Evolutionary conservation across 2,329 filamentous ascomycete genomes (phyloP).

Genomic region (Rhynchosporium agropyri): DNA sequence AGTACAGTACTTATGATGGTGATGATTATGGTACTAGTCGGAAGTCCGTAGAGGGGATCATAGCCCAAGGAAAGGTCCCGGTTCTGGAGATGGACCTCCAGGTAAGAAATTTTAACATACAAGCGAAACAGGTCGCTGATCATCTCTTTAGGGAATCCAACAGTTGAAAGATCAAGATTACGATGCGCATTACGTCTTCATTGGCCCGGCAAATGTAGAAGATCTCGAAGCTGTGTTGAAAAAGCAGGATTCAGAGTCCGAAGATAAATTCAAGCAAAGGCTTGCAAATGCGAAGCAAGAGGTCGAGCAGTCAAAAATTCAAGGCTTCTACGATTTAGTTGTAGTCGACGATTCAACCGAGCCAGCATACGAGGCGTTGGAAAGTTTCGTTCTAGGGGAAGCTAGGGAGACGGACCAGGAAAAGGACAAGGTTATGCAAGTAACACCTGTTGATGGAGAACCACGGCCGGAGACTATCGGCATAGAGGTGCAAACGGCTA

Average conservation of each 20-base stretch:
- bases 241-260: slow-evolving; percentile 47
- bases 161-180: slow-evolving; percentile 61
- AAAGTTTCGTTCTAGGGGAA: slow-evolving; percentile 50
- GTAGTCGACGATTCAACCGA: slow-evolving; percentile 56
- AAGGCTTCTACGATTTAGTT: slow-evolving; percentile 53
- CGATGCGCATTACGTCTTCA: slow-evolving; percentile 56
- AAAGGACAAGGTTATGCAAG: slow-evolving; percentile 14
- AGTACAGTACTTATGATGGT: slow-evolving; percentile 54
- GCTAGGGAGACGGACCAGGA: slow-evolving; percentile 22
- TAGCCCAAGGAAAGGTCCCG: slow-evolving; percentile 61
- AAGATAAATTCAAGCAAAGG: slow-evolving; percentile 51
- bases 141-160: slow-evolving; percentile 51
- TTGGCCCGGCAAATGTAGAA: slow-evolving; percentile 49
- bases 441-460: background rate
- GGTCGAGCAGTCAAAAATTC: slow-evolving; percentile 49
- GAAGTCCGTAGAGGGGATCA: slow-evolving; percentile 54
- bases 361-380: slow-evolving; percentile 51
- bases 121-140: background rate
- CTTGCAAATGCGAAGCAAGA: slow-evolving; percentile 47
- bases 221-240: slow-evolving; percentile 48
- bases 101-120: slow-evolving; percentile 45
- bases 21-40: slow-evolving; percentile 59
- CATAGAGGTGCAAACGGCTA: slow-evolving; percentile 26
- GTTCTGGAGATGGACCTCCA: slow-evolving; percentile 56
- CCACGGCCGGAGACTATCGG: slow-evolving; percentile 12